Percentiles rank a stretch among this genome's conserved stretches.
Conservation (phyloP, 257 asterid genomes). For the Gentiana dahurica region DNA sequence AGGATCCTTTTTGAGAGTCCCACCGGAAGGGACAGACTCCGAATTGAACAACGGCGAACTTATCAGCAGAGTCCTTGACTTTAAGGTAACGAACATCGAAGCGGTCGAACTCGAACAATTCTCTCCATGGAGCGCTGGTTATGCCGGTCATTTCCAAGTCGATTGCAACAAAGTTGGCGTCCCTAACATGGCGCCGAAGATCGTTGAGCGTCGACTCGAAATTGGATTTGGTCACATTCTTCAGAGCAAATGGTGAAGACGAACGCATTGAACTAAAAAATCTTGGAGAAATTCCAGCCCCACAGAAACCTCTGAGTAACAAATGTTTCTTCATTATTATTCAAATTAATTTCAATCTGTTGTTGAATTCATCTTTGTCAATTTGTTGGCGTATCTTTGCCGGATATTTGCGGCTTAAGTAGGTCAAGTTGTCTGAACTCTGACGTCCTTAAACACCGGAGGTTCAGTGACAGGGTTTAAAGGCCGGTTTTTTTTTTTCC, state of each 20-base stretch:
- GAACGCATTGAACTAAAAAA: constrained; percentile 29
- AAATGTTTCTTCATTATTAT: constrained; percentile 16
- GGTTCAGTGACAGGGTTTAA: too few relatives aligned
- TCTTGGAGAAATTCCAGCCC: constrained; percentile 8
- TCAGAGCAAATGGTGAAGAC: constrained; percentile 38
- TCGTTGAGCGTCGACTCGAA: constrained; percentile 65
- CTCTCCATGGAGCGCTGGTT: constrained; percentile 93
- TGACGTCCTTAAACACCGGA: too few relatives aligned
- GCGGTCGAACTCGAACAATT: constrained; percentile 63
- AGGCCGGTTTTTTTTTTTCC: too few relatives aligned
- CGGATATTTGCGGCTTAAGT: too few relatives aligned
- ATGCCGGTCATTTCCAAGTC: constrained; percentile 97
- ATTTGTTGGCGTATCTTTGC: too few relatives aligned
- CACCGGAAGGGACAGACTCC: constrained; percentile 95
- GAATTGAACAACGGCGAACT: constrained; percentile 92
- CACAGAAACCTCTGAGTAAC: constrained; percentile 7
- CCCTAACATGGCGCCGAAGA: constrained; percentile 53
- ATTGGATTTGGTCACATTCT: constrained; percentile 73
- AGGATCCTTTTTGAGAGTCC: constrained; percentile 43
- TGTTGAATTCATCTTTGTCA: background rate
- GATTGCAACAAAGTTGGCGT: constrained; percentile 81
- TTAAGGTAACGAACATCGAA: constrained; percentile 73
- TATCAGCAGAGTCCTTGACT: constrained; percentile 86
- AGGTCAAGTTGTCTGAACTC: too few relatives aligned
- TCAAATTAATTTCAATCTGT: background rate